Conservation (phyloP, 805 yeast genomes). For the Peterozyma xylosa region DNA sequence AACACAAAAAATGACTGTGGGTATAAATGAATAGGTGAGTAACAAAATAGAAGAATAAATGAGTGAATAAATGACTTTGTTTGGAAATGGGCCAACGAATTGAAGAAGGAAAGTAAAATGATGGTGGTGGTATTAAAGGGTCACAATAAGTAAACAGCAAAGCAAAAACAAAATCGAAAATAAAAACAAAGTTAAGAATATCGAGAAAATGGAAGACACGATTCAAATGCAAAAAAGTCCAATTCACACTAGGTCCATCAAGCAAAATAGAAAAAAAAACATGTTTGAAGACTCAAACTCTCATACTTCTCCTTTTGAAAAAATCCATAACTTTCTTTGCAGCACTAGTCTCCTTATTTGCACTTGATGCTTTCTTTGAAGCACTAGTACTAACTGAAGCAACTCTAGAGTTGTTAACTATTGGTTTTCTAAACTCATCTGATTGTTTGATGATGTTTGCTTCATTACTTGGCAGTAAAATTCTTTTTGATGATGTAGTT, state of each 20-base stretch:
- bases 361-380: conserved; percentile 16
- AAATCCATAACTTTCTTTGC: conserved; percentile 75
- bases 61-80: background rate
- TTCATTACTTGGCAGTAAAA: conserved; percentile 27
- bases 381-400: background rate
- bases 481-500: conserved; percentile 15
- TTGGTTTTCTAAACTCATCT: conserved; percentile 3
- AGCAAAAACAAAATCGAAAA: too few species aligned
- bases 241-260: too few species aligned
- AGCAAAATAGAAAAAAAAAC: background rate
- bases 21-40: background rate
- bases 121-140: too few species aligned
- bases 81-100: too few species aligned
- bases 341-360: conserved; percentile 57
- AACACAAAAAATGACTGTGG: too few species aligned
- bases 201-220: too few species aligned
- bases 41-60: background rate
- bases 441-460: conserved; percentile 16
- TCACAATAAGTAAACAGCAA: too few species aligned
- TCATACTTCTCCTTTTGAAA: conserved; percentile 57
- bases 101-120: too few species aligned
- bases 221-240: too few species aligned
- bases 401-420: background rate
- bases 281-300: conserved; percentile 16
- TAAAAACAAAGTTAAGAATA: too few species aligned